phyloP scores from a whole-genome alignment of 1,139 yeast genomes.

The Entelexis sorbosivorans region DNA sequence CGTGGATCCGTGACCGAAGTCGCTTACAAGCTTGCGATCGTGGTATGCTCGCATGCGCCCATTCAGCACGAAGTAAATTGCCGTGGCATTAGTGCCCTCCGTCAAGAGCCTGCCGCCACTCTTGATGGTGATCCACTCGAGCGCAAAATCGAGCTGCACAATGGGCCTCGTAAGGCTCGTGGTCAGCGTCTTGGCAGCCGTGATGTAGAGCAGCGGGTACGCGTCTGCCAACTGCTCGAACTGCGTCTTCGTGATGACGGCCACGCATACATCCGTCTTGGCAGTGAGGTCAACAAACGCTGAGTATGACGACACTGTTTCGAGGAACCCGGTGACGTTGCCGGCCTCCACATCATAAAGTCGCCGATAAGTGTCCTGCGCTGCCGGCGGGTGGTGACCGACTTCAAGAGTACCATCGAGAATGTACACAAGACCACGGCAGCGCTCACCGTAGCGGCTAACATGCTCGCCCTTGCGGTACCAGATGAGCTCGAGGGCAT shows the following conservation, averaged over 20 bases:
- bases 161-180: conserved; percentile 55
- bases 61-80: conserved; percentile 80
- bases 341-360: conserved; percentile 61
- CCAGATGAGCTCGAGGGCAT: conserved; percentile 46
- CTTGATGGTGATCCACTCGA: conserved; percentile 86
- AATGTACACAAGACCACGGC: conserved; percentile 68
- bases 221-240: conserved; percentile 61
- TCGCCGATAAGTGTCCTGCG: conserved; percentile 29
- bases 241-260: conserved; percentile 52
- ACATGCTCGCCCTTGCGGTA: conserved; percentile 46
- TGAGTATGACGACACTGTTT: conserved; percentile 66
- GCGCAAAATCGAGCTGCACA: conserved; percentile 71
- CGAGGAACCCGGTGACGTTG: conserved; percentile 78
- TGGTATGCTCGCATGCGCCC: conserved; percentile 64
- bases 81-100: conserved; percentile 83
- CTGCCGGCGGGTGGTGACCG: conserved; percentile 22
- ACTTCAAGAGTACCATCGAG: conserved; percentile 69
- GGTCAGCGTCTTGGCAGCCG: conserved; percentile 65
- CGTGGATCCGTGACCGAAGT: conserved; percentile 88
- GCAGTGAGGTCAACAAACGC: conserved; percentile 59
- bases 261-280: conserved; percentile 50
- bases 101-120: conserved; percentile 73
- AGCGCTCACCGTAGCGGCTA: conserved; percentile 52
- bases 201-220: conserved; percentile 62
- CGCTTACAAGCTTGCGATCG: conserved; percentile 31